Base-by-base conservation (phyloP, 768 basidiomycete genomes). In the Trametes coccinea region DNA sequence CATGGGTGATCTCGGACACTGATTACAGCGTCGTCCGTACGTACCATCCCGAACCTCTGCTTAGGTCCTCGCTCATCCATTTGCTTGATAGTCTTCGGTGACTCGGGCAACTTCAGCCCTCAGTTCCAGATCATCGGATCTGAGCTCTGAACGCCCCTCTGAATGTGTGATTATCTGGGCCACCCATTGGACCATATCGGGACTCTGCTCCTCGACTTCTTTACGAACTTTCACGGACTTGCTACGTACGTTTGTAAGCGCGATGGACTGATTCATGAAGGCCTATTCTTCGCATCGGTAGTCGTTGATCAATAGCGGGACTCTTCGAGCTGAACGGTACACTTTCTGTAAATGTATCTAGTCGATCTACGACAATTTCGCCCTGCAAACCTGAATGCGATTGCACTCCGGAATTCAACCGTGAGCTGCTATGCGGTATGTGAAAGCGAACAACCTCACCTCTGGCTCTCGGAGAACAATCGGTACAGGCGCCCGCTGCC, bases 91-190 rank as follows among this genome's bases (percentile, higher is more conserved):
- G 81, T 81, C 45, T 79, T 80, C 56, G 80, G 81, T 22, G 79
- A 81, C 65, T 81, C 81, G 40, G 79, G 79, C 34, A 76, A 81
- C 66, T 68, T 68, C 56, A 80, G 79, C 63, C 71, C 73, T 1
- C 56, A 60, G 31, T 80, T 80, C 71, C 71, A 68, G 27, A 74
- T 80, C 61, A 7, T 29, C 5, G 34, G 2, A 44, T 59, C 57
- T 59, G 49, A 59, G 33, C 22, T 7, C 43, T 47, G 11, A 17
- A 22, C 5, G 27, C 6, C 17, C n/a, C 17, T 47, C 46, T 47
- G 22, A 22, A 22, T 22, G 0, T 22, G 22, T 22, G 22, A 22
- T 22, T 1, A 0, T 17, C 29, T 47, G 6, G 27, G 11, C 11
- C 46, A 27, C 46, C 3, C 46, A 5, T 47, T 11, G 46, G 46